A percentile compares a stretch with the other conserved stretches of the same genome.
Evolutionary conservation across 768 basidiomycete species (phyloP).

Genomic region (Lactarius quietus): DNA sequence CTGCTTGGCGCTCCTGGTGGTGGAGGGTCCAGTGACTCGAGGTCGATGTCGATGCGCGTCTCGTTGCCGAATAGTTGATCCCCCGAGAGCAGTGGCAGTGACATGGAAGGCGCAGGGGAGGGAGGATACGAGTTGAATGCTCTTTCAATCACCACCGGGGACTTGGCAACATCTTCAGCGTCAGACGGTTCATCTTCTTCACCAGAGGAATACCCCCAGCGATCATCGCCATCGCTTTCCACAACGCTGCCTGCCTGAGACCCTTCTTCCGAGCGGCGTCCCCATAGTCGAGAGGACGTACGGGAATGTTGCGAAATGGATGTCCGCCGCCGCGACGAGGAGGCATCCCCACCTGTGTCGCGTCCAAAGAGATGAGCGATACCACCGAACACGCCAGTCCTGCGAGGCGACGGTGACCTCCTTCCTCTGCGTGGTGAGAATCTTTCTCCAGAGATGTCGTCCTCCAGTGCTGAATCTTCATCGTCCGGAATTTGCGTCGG

Average conservation of each 20-base stretch:
- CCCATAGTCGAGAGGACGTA: slow-evolving; percentile 44
- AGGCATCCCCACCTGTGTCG: slow-evolving; percentile 32
- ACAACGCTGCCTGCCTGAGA: slow-evolving; percentile 59
- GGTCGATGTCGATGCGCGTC: slow-evolving; percentile 74
- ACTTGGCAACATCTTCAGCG: slow-evolving; percentile 37
- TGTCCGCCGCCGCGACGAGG: slow-evolving; percentile 42
- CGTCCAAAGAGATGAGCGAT: slow-evolving; percentile 62
- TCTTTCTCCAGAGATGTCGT: slow-evolving; percentile 21
- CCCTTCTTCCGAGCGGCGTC: slow-evolving; percentile 52
- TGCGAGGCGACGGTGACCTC: slow-evolving; percentile 30
- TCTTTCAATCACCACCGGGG: slow-evolving; percentile 50
- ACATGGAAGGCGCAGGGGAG: slow-evolving; percentile 47
- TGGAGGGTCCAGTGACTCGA: slow-evolving; percentile 62
- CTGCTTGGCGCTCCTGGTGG: slow-evolving; percentile 79
- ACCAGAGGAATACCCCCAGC: slow-evolving; percentile 92
- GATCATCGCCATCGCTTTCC: slow-evolving; percentile 52
- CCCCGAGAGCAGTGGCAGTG: slow-evolving; percentile 63
- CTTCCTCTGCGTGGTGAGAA: slow-evolving; percentile 19
- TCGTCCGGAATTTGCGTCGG: slow-evolving; percentile 17
- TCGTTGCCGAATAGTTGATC: slow-evolving; percentile 85
- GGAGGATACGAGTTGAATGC: slow-evolving; percentile 70
- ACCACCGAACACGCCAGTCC: slow-evolving; percentile 54
- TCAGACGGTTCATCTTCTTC: slow-evolving; percentile 63
- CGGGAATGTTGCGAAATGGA: slow-evolving; percentile 60
- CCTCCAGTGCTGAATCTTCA: slow-evolving; percentile 21